Evolutionary conservation across 306 rosid genomes (phyloP).

Genomic region (Luffa acutangula): DNA sequence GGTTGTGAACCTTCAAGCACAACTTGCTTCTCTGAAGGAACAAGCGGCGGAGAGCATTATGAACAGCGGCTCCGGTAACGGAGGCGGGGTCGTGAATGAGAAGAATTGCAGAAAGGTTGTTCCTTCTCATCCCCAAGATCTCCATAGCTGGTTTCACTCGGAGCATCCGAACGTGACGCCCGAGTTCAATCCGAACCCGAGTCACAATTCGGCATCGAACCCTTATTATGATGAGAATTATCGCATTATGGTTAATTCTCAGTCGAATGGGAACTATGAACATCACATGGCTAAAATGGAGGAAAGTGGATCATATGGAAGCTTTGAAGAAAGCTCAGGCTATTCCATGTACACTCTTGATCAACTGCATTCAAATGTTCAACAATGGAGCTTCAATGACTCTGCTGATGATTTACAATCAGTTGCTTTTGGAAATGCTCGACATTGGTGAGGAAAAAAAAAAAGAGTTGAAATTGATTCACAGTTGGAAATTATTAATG

Average conservation of each 20-base stretch:
- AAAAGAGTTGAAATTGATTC: not conserved
- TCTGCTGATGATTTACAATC: conserved; percentile 51
- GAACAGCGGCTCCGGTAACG: conserved; percentile 26
- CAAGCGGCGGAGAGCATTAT: conserved; percentile 52
- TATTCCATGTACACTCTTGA: conserved; percentile 48
- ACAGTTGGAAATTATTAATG: not conserved
- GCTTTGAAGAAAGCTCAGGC: conserved; percentile 53
- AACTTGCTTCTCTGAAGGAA: conserved; percentile 68
- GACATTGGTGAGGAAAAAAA: not conserved
- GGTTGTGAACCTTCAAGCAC: conserved; percentile 91
- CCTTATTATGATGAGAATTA: conserved; percentile 32
- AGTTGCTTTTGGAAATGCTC: conserved; percentile 52
- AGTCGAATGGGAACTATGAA: conserved; percentile 38
- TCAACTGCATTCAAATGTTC: conserved; percentile 33
- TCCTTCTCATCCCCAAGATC: conserved; percentile 29
- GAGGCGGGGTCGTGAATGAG: conserved; percentile 52
- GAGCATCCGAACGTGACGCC: conserved; percentile 24
- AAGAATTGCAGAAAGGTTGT: conserved; percentile 29
- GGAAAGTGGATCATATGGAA: conserved; percentile 49
- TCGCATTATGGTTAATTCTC: conserved; percentile 18
- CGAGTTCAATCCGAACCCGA: conserved; percentile 29
- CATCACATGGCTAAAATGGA: conserved; percentile 23
- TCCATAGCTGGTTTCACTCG: conserved; percentile 39
- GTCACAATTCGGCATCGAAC: conserved; percentile 17
- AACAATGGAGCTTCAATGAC: conserved; percentile 47